Base-by-base conservation (phyloP, 768 basidiomycete species). In the Goffeauzyma gilvescens region DNA sequence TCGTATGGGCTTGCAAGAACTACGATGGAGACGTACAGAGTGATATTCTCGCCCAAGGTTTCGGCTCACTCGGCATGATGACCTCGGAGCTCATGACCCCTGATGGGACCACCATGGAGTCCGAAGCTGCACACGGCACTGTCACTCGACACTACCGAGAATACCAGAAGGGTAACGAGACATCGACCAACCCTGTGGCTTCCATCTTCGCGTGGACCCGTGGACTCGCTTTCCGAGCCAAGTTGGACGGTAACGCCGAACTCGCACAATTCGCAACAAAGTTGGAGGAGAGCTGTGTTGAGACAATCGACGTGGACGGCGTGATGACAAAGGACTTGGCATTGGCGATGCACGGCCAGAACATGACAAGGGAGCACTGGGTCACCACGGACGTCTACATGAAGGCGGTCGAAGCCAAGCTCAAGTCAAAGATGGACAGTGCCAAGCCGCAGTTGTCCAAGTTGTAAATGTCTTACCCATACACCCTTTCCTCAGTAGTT, bases 171-270 rank as follows among this genome's bases (percentile, higher is more conserved):
- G 90, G 90, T 38, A 78, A 79, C 46, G 93, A 96, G 69, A 96
- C 90, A 9, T 87, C 83, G 44, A 98, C 90, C 35, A 98, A 98
- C 73, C 89, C 90, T 30, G 87, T 96, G 53, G 90, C 90, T 33
- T 86, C 82, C 44, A 95, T 98, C 69, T 96, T 89, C 56, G 90
- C 90, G 6, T 98, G 90, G 90, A 96, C 90, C 13, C 78, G 93
- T 34, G 90, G 90, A 0, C 72, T 98, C 31, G 67, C 84, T 41
- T 85, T 86, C 67, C 79, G 87, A 52, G 89, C 87, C 50, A 86
- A 84, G 69, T 71, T 95, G 24, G 90, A 98, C 59, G 68, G 68
- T 30, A 96, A 90, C 60, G 74, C 73, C 17, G 69, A 69, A 25
- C 73, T 98, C 22, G 68, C 66, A 40, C 64, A 66, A 34, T 98